Evolutionary conservation across 768 basidiomycete genomes (phyloP).

Genomic region (Boletellus sp.): DNA sequence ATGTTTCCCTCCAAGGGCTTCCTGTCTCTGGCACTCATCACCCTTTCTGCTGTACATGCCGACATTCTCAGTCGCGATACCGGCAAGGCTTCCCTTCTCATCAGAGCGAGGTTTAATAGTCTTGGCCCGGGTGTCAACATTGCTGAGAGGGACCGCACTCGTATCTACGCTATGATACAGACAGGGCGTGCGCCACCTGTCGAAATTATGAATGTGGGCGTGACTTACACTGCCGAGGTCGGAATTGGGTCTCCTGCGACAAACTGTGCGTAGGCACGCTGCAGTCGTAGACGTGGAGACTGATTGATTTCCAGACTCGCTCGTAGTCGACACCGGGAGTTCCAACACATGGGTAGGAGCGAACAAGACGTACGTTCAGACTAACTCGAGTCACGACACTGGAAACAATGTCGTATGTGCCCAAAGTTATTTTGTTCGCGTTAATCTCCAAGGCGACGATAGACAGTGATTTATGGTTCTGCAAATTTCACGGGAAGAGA

Average conservation of each 20-base stretch:
- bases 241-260: constrained; percentile 21
- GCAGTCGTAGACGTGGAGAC: background rate
- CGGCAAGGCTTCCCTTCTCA: background rate
- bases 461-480: background rate
- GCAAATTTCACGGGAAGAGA: constrained; percentile 6
- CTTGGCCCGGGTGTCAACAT: background rate
- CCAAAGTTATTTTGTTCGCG: too few relatives aligned
- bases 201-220: constrained; percentile 18
- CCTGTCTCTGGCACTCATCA: background rate
- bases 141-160: constrained; percentile 14
- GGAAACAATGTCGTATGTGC: constrained; percentile 14
- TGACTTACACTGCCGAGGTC: constrained; percentile 28
- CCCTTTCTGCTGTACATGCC: background rate
- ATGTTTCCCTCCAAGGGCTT: background rate
- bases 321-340: constrained; percentile 27
- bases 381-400: constrained; percentile 10
- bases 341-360: constrained; percentile 30
- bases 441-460: background rate
- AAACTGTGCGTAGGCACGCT: constrained; percentile 14
- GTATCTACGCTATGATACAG: constrained; percentile 7
- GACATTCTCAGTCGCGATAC: background rate
- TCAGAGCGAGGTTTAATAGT: background rate
- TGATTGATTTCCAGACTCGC: constrained; percentile 15
- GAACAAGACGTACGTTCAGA: constrained; percentile 8
- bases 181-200: constrained; percentile 5